Conservation (phyloP, 73 alveolate genomes). For the Paramecium pentaurelia region DNA sequence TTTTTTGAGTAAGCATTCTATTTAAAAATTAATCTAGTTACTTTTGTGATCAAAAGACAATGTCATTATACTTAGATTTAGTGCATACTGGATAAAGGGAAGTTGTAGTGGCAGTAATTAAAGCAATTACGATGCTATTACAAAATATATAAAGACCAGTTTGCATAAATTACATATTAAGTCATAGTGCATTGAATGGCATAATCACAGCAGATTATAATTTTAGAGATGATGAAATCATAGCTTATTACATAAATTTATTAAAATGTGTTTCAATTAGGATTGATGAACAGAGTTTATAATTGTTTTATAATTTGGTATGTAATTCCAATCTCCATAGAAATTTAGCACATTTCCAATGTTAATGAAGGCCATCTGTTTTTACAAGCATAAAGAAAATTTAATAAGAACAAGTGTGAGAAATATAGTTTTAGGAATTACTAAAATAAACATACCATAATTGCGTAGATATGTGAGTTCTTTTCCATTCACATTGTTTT, state of each 20-base stretch:
- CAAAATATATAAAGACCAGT: not conserved
- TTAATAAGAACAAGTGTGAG: slow-evolving; percentile 9
- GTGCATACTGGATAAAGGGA: slow-evolving; percentile 8
- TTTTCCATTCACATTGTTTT: not conserved
- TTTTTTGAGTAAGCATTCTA: not conserved
- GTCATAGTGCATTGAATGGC: slow-evolving; percentile 1
- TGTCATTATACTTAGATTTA: not conserved
- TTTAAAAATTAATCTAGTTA: not conserved
- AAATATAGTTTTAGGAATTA: slow-evolving; percentile 27
- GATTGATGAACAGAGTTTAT: not conserved
- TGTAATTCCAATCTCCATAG: not conserved
- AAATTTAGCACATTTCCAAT: slow-evolving; percentile 27
- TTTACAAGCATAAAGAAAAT: not conserved
- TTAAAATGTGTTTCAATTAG: slow-evolving; percentile 31
- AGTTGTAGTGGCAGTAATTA: slow-evolving; percentile 18
- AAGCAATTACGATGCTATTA: not conserved
- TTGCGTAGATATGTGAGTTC: not conserved
- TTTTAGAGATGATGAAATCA: slow-evolving; percentile 34
- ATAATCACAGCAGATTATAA: not conserved
- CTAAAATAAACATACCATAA: not conserved
- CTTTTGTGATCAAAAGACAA: not conserved
- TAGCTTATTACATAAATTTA: slow-evolving; percentile 5
- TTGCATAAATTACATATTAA: not conserved
- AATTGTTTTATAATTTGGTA: not conserved
- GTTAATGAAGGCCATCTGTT: slow-evolving; percentile 13